Conservation (phyloP, 192 early-diverging fungal species). For the Dissophora globulifera region DNA sequence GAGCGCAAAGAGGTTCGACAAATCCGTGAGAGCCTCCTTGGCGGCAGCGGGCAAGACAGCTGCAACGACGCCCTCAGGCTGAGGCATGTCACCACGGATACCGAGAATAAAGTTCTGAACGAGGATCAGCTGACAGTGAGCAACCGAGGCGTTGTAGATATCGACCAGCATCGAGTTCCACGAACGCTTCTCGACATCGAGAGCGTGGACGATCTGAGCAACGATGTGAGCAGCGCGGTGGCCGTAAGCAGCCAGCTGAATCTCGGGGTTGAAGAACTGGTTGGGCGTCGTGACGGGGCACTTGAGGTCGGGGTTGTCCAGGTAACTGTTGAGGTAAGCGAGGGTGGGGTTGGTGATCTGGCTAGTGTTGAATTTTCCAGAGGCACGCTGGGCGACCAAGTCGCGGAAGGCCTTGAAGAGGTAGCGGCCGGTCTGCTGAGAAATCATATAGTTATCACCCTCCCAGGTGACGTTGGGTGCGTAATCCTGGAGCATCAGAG, state of each 20-base stretch:
- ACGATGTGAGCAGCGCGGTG: slow-evolving; percentile 78
- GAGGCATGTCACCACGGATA: slow-evolving; percentile 57
- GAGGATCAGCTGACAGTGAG: slow-evolving; percentile 83
- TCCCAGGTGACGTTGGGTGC: slow-evolving; percentile 84
- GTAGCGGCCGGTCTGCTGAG: slow-evolving; percentile 87
- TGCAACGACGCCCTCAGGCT: slow-evolving; percentile 42
- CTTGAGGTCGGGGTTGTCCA: slow-evolving; percentile 67
- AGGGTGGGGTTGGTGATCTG: slow-evolving; percentile 50
- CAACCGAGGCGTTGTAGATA: slow-evolving; percentile 76
- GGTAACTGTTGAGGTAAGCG: slow-evolving; percentile 59
- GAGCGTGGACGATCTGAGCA: slow-evolving; percentile 66
- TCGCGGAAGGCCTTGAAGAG: slow-evolving; percentile 74
- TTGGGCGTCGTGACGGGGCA: slow-evolving; percentile 62
- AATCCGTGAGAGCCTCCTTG: slow-evolving; percentile 55
- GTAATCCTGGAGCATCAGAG: slow-evolving; percentile 73
- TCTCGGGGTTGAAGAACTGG: slow-evolving; percentile 68
- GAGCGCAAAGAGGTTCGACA: slow-evolving; percentile 66
- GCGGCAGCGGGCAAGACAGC: slow-evolving; percentile 52
- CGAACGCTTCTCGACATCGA: slow-evolving; percentile 69
- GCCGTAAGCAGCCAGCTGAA: slow-evolving; percentile 77
- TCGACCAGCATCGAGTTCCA: slow-evolving; percentile 85
- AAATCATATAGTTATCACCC: slow-evolving; percentile 87
- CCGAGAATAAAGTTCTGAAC: slow-evolving; percentile 77
- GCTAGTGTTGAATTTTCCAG: slow-evolving; percentile 59
- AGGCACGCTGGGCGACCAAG: slow-evolving; percentile 60